phyloP scores from a whole-genome alignment of 2,329 filamentous ascomycete species.

The Coniochaeta sp. region DNA sequence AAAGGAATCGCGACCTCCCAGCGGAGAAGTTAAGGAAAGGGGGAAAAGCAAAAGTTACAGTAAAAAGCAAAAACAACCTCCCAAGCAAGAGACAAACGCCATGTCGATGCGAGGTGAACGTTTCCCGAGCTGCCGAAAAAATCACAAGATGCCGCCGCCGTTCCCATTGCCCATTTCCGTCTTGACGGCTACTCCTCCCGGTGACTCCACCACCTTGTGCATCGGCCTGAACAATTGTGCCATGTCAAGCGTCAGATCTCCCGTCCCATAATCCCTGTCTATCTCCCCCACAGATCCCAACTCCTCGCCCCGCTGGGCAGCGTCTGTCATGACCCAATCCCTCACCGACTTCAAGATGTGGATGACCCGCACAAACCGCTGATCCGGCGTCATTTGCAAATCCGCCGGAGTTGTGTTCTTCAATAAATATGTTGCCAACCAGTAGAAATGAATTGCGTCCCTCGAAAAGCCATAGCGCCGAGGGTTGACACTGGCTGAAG shows the following conservation, averaged over 20 bases:
- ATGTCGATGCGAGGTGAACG: constrained; percentile 2
- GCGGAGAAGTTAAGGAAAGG: constrained; percentile 17
- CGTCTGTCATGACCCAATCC: constrained; percentile 55
- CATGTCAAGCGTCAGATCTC: constrained; percentile 63
- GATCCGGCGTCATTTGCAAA: constrained; percentile 48
- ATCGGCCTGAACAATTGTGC: constrained; percentile 61
- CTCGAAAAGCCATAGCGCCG: constrained; percentile 62
- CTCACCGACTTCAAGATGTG: constrained; percentile 53
- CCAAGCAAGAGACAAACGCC: constrained; percentile 13
- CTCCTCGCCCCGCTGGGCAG: constrained; percentile 57
- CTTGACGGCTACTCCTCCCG: constrained; percentile 33
- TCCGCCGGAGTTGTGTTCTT: constrained; percentile 48
- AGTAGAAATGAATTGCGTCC: constrained; percentile 68
- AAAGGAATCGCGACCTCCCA: neutral
- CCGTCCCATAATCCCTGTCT: constrained; percentile 57
- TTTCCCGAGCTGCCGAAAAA: neutral
- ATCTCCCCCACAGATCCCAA: constrained; percentile 62
- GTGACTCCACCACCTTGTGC: constrained; percentile 33
- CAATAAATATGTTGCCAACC: constrained; percentile 59
- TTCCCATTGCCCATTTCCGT: constrained; percentile 26
- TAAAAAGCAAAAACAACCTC: constrained; percentile 13
- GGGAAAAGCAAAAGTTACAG: constrained; percentile 18
- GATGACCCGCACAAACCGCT: constrained; percentile 54
- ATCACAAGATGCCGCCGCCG: constrained; percentile 23
- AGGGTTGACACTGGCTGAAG: constrained; percentile 26